Evolutionary conservation across 2,329 filamentous ascomycete genomes (phyloP), one percentile per base, ranked within the genome.

Genomic region (Epichloe coenophiala): DNA sequence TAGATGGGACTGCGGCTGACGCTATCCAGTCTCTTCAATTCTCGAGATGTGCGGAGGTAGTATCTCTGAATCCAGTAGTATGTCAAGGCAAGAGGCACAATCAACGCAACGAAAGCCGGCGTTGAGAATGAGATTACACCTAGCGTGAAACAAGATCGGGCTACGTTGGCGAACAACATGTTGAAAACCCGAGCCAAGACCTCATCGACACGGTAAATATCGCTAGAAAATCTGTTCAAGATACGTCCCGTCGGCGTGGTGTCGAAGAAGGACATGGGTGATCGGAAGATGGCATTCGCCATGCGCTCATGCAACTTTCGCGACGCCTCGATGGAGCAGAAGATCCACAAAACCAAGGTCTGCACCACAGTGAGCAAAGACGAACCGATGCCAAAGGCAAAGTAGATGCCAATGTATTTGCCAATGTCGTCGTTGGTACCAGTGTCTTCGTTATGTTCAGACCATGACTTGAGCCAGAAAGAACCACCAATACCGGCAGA

Each of bases 221-320:
- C 83, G 68, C 82, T 82, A 57, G 91, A 97, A 67, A 98, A 98
- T 50, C 93, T 80, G 66, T 98, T 98, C 53, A 98, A 74, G 60
- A 98, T 96, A 51, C 94, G 83, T n/a, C 93, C 93, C 55, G 90
- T 85, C 3, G 93, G 93, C 2, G 93, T 98, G 1, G 90, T 95
- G 65, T 98, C 94, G 60, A 98, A 98, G 71, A 98, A 98, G 59
- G 83, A 93, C 93, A 98, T 98, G 50, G 93, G 94, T 38, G 89
- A 94, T 58, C 93, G 80, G 76, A 98, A 98, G 59, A 97, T 96
- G 17, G 93, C 89, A 60, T 86, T 93, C 42, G 91, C 91, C 93
- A 98, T 97, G 56, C 88, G 79, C 70, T 97, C 93, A 65, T 98
- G 93, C 51, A 98, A 76, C 71, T 97, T 98, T 55, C 93, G 81